Percentiles rank a stretch among this genome's conserved stretches.
Evolutionary conservation across 768 basidiomycete species (phyloP).

Genomic region (Cantharellus anzutake): DNA sequence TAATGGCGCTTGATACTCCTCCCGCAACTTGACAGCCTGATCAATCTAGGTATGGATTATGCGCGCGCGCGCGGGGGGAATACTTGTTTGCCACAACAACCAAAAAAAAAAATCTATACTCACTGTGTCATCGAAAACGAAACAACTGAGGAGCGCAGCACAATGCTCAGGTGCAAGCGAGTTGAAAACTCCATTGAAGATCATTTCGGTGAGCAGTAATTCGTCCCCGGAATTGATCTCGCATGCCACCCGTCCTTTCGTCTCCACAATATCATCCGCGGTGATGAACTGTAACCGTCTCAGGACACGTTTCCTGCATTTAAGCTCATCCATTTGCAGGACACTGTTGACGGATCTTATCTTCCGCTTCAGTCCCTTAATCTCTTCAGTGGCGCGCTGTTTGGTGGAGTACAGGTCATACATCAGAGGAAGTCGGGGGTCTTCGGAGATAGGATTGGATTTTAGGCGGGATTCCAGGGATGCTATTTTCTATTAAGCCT

Average conservation of each 20-base stretch:
- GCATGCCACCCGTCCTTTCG: slow-evolving; percentile 96
- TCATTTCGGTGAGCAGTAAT: slow-evolving; percentile 83
- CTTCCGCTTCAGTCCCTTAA: slow-evolving; percentile 63
- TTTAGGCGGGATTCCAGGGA: slow-evolving; percentile 75
- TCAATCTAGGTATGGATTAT: slow-evolving; percentile 40
- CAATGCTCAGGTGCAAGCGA: slow-evolving; percentile 75
- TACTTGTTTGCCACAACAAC: background rate
- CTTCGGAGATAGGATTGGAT: slow-evolving; percentile 57
- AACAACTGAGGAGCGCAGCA: slow-evolving; percentile 88
- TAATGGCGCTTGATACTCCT: slow-evolving; percentile 83
- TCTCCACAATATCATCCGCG: slow-evolving; percentile 80
- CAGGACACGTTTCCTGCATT: slow-evolving; percentile 83
- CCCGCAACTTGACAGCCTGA: slow-evolving; percentile 66
- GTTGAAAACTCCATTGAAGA: slow-evolving; percentile 96
- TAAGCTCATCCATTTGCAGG: slow-evolving; percentile 90
- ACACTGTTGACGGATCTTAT: slow-evolving; percentile 85
- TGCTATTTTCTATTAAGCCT: slow-evolving; percentile 59
- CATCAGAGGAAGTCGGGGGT: slow-evolving; percentile 56
- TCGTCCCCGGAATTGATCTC: slow-evolving; percentile 98
- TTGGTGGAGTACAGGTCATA: slow-evolving; percentile 71
- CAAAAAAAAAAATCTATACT: slow-evolving; percentile 5
- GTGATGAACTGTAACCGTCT: slow-evolving; percentile 83
- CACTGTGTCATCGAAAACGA: slow-evolving; percentile 95
- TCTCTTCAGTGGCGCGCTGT: slow-evolving; percentile 43
- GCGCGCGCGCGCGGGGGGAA: background rate